Evolutionary conservation across 2,329 filamentous ascomycete species (phyloP), one percentile per base, ranked within the genome.

Genomic region (Lomentospora prolificans): DNA sequence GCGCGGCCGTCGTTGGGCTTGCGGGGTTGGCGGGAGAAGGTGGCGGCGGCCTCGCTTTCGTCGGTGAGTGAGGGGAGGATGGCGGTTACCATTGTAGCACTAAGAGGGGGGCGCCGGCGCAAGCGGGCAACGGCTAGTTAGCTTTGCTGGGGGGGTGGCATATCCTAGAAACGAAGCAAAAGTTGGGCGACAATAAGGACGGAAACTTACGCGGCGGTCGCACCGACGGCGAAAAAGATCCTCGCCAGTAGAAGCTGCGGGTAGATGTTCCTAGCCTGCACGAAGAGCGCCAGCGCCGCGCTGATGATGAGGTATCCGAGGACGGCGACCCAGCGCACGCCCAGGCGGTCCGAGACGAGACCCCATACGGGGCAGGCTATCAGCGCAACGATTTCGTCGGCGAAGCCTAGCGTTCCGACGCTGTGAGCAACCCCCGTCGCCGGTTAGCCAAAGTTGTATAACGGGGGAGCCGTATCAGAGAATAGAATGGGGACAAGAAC

Each of bases 11-110:
- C 65, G 62, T 75, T 74, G 31, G 63, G 65, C 1, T 55, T 55
- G n/a, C 12, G 46, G 52, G 33, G 17, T 22, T n/a, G 30, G 30
- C 50, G 30, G 33, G 63, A 58, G 46, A 25, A 6, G 33, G 62
- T 62, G 17, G 61, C 59, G 3, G 57, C 60, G 3, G 63, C 60
- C 39, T 65, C 65, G 39, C 65, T 71, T 30, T 81, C 79, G 59
- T 79, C 78, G 4, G 82, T 84, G 61, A 86, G 70, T 9, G 80
- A 85, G 1, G 94, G 94, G 24, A 99, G 76, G 50, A 95, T 90
- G 3, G 94, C 94, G 7, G 94, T 97, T 19, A 99, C 94, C 94
- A 99, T 99, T 1, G 94, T 97, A 12, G 90, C 80, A 4, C 80
- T 83, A 56, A 3, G 30, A n/a, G 25, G 22, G 4, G 12, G 27